Evolutionary conservation across 495 filamentous ascomycete species (phyloP).

Genomic region (Penicillium flavigenum): DNA sequence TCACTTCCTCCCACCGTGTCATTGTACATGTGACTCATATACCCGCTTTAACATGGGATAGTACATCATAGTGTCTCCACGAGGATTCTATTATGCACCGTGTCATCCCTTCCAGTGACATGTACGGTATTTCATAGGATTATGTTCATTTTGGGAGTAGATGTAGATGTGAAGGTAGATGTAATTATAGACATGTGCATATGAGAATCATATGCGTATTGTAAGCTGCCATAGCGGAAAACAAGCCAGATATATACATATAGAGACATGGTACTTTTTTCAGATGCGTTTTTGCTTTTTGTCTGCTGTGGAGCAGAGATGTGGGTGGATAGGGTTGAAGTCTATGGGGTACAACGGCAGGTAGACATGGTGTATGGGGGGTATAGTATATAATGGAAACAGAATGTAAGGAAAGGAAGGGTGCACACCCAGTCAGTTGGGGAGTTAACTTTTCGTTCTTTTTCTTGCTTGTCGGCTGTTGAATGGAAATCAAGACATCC

Average conservation of each 20-base stretch:
- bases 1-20: neutral
- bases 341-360: conserved; percentile 22
- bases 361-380: conserved; percentile 14
- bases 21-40: conserved; percentile 5
- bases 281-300: neutral
- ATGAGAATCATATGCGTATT: conserved; percentile 11
- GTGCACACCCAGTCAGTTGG: neutral
- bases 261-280: neutral
- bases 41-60: neutral
- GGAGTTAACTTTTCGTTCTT: neutral
- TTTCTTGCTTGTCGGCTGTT: neutral
- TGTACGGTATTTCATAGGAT: neutral
- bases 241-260: neutral
- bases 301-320: neutral
- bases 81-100: conserved; percentile 1
- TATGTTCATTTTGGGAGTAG: neutral
- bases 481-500: conserved; percentile 5
- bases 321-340: neutral
- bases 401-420: conserved; percentile 8
- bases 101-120: neutral
- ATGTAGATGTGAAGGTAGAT: neutral
- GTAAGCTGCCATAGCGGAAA: neutral
- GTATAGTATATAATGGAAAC: conserved; percentile 14
- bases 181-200: neutral
- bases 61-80: neutral